Evolutionary conservation across 108 stramenopile species (phyloP).

Genomic region (Cylindrotheca closterium): DNA sequence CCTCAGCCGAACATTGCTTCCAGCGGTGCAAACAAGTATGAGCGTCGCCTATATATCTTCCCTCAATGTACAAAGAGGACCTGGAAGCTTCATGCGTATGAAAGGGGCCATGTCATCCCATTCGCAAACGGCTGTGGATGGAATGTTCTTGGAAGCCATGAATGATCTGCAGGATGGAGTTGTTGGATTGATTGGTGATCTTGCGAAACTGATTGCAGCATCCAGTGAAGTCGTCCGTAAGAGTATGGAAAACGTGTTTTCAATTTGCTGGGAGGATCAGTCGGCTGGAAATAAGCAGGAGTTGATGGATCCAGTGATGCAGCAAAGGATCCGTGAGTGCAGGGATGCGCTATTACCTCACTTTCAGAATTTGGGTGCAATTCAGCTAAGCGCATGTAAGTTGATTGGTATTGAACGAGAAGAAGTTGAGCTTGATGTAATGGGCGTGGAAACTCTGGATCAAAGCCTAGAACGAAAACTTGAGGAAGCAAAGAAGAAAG

Average conservation of each 20-base stretch:
- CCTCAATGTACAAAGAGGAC: conserved; percentile 28
- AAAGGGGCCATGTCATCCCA: conserved; percentile 20
- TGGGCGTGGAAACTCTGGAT: conserved; percentile 44
- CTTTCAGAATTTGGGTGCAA: conserved; percentile 25
- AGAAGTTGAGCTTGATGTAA: conserved; percentile 41
- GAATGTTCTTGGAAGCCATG: conserved; percentile 34
- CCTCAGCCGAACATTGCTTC: conserved; percentile 33
- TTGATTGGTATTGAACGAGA: conserved; percentile 43
- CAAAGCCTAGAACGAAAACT: conserved; percentile 24
- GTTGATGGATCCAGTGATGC: conserved; percentile 29
- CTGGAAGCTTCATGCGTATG: conserved; percentile 41
- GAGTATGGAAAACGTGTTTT: conserved; percentile 30
- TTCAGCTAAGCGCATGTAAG: conserved; percentile 19
- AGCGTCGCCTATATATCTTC: conserved; percentile 20
- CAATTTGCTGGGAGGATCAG: too few species aligned
- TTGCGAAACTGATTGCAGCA: conserved; percentile 18
- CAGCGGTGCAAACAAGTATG: conserved; percentile 38
- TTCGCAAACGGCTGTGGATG: conserved; percentile 16
- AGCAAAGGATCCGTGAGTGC: conserved; percentile 27
- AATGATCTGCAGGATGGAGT: conserved; percentile 31
- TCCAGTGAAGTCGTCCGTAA: conserved; percentile 19
- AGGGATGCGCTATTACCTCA: conserved; percentile 37
- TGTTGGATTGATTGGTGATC: conserved; percentile 15
- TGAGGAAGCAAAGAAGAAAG: conserved; percentile 34
- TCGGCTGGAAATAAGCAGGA: conserved; percentile 32